phyloP scores from a whole-genome alignment of 164 flowering plant genomes.

The Cinnamomum chago region DNA sequence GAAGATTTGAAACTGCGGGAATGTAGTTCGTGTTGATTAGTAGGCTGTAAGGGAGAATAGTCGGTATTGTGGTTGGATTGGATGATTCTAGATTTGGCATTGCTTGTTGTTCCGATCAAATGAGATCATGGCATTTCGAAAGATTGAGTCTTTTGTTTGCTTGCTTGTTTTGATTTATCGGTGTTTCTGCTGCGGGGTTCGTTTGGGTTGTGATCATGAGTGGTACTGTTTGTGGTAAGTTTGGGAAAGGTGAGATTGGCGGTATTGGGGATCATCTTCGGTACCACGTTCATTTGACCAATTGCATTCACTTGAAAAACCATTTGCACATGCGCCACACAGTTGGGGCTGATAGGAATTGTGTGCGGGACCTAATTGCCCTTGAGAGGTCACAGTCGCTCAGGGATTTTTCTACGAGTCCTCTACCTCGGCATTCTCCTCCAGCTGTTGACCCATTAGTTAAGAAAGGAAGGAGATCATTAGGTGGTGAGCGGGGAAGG shows the following conservation, averaged over 20 bases:
- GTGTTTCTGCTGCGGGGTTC: constrained; percentile 14
- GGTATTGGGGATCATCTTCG: constrained; percentile 80
- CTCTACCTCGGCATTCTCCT: constrained; percentile 83
- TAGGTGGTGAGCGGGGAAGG: constrained; percentile 38
- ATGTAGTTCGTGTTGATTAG: not conserved
- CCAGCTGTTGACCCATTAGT: constrained; percentile 44
- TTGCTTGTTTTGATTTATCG: constrained; percentile 7
- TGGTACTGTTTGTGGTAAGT: constrained; percentile 59
- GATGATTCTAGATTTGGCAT: not conserved
- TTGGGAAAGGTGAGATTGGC: constrained; percentile 78
- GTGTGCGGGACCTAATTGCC: constrained; percentile 78
- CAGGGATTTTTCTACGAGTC: constrained; percentile 90
- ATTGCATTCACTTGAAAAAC: constrained; percentile 94
- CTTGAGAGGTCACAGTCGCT: constrained; percentile 90
- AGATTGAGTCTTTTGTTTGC: not conserved
- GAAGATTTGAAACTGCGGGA: not conserved
- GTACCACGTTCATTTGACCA: constrained; percentile 87
- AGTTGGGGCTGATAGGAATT: constrained; percentile 60
- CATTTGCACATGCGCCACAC: constrained; percentile 93
- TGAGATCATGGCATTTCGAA: not conserved
- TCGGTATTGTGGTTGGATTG: not conserved
- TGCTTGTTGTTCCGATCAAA: not conserved
- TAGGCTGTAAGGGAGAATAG: not conserved
- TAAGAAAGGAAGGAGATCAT: constrained; percentile 62
- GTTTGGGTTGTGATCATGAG: constrained; percentile 62